These are phyloP conservation scores for Drosera capensis DNA, from an alignment of 148 eudicot species.

Conservation along the genomic window DNA sequence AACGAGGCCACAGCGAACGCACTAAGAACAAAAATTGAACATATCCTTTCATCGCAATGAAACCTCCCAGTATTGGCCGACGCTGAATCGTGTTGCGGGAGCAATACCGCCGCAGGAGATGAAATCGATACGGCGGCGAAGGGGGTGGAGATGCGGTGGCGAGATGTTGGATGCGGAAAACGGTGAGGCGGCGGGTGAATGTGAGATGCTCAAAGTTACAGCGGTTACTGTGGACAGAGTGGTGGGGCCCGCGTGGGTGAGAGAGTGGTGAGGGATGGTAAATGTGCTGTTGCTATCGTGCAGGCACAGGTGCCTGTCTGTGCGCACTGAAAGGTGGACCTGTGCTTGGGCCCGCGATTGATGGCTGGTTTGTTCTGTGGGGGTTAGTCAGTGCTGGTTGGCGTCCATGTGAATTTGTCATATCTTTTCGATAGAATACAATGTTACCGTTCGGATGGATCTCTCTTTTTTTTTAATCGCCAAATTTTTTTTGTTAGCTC, in stretches of 20 bases:
- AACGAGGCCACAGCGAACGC: constrained; percentile 77
- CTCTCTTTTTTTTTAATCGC: no score
- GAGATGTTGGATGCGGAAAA: neutral
- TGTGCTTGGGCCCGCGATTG: constrained; percentile 48
- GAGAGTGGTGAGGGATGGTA: constrained; percentile 48
- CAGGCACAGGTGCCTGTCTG: constrained; percentile 66
- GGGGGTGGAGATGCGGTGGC: constrained; percentile 3
- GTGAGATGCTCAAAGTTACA: constrained; percentile 11
- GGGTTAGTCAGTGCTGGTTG: constrained; percentile 46
- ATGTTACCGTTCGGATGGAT: no score
- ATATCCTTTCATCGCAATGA: constrained; percentile 27
- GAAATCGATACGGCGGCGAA: constrained; percentile 2
- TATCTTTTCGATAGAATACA: no score
- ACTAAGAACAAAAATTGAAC: constrained; percentile 42
- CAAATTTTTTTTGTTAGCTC: no score
- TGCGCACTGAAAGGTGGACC: no score
- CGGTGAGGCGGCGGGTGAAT: neutral
- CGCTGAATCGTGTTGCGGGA: constrained; percentile 70
- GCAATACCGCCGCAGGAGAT: constrained; percentile 16
- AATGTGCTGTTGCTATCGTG: constrained; percentile 75
- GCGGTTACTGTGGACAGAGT: neutral
- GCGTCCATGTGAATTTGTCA: constrained; percentile 61
- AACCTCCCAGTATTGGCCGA: constrained; percentile 23
- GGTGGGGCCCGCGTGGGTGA: no score
- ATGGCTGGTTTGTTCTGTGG: constrained; percentile 44